Evolutionary conservation across 225 moss, liverwort and hornwort genomes (phyloP).

Genomic region (Rhytidiadelphus loreus): DNA sequence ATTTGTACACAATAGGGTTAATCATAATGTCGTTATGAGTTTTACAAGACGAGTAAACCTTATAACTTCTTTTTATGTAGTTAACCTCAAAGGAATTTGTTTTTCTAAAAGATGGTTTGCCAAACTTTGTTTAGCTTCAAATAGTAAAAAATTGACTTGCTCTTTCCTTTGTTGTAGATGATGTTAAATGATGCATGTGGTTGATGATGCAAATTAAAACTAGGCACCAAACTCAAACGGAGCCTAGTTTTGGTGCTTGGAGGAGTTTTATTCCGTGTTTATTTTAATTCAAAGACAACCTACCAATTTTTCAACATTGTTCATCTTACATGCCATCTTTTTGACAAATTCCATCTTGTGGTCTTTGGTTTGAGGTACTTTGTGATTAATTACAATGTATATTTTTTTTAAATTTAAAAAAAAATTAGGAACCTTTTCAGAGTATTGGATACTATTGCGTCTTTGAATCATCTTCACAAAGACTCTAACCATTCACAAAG

Average conservation of each 20-base stretch:
- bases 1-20: background rate
- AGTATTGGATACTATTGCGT: too few species aligned
- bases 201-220: background rate
- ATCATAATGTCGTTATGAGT: accelerated
- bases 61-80: background rate
- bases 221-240: accelerated
- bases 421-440: too few species aligned
- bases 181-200: accelerated
- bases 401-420: too few species aligned
- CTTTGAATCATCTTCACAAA: background rate
- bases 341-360: accelerated
- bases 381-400: too few species aligned
- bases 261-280: accelerated
- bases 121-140: accelerated
- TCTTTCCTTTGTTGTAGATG: accelerated
- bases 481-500: background rate
- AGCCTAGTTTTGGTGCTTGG: accelerated
- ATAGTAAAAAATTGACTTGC: background rate
- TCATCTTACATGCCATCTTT: background rate
- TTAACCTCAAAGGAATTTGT: accelerated
- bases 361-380: too few species aligned
- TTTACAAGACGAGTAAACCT: accelerated
- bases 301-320: background rate
- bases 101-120: accelerated
- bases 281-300: accelerated